Evolutionary conservation across 306 rosid species (phyloP), one percentile per base, ranked within the genome.

Genomic region (Trifolium repens): DNA sequence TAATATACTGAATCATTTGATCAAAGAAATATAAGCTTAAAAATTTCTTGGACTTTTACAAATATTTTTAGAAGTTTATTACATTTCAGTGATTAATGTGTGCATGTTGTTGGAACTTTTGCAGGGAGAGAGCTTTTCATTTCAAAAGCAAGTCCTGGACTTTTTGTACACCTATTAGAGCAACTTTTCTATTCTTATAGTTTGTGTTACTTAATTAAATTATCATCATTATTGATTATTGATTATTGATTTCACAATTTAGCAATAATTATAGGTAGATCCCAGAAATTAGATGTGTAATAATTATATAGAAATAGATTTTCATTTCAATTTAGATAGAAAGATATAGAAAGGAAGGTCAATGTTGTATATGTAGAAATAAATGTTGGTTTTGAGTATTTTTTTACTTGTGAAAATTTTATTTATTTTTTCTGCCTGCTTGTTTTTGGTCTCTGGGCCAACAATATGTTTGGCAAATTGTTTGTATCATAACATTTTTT

Each of bases 111-210:
- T 82, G 50, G 43, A 64, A 9, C 35, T 5, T 74, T 26, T 82
- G 80, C 78, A 82, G 86, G 80, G 17, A 73, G 26, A 69, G 2
- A 43, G 11, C 10, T 27, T 69, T 58, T 16, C 34, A 8, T 9
- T 8, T 7, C 3, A 66, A 39, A 71, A 69, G 67, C 61, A 37
- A 67, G 69, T 72, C 16, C 37, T 46, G 46, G 60, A 72, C 73
- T 65, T 66, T 72, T 66, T 11, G 40, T 65, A 32, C 22, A 72
- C 73, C 44, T 11, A 52, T 62, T 46, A 74, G 55, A 69, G 71
- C 30, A 57, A 19, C 67, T 13, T 13, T 40, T 53, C 19, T 27
- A 15, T 24, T 26, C 64, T 58, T 58, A 42, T 58, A 42, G 46
- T 9, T 30, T 4, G 4, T 30, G 34, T 32, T 32, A 32, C 35